Conservation (phyloP, 768 basidiomycete species). For the Trametes maxima region DNA sequence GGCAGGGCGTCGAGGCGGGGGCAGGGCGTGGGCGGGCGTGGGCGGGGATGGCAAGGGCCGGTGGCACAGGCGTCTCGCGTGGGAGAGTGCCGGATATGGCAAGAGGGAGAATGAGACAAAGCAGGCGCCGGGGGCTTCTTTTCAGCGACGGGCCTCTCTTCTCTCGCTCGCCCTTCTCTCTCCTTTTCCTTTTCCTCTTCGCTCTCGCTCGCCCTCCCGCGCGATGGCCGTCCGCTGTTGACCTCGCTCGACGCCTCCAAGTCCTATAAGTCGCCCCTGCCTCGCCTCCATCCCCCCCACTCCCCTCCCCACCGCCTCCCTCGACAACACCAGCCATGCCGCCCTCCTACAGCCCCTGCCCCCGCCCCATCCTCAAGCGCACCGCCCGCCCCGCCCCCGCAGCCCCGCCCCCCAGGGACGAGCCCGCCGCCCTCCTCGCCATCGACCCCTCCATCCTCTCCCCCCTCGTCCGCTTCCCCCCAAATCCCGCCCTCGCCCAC, state of each 20-base stretch:
- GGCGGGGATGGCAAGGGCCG: not conserved
- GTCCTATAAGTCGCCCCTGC: not conserved
- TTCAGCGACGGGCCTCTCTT: conserved; percentile 3
- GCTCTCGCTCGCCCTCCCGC: not conserved
- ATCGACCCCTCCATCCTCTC: conserved; percentile 53
- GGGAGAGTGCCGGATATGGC: conserved; percentile 7
- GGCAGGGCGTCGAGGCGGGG: not conserved
- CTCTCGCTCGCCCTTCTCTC: conserved; percentile 6
- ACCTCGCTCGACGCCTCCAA: not conserved
- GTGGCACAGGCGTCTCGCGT: conserved; percentile 1
- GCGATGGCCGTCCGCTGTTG: conserved; percentile 1
- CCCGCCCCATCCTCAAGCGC: conserved; percentile 64
- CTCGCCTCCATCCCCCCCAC: not conserved
- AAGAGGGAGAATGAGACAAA: conserved; percentile 10
- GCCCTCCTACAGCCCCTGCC: conserved; percentile 34
- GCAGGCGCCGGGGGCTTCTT: conserved; percentile 9
- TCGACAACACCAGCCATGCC: conserved; percentile 23
- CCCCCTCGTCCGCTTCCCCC: conserved; percentile 54
- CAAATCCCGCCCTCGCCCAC: conserved; percentile 38
- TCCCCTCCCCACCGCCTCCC: not conserved
- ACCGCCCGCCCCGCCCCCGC: conserved; percentile 31
- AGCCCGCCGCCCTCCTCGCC: conserved; percentile 43
- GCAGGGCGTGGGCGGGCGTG: not conserved
- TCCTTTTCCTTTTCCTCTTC: not conserved
- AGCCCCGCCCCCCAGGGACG: conserved; percentile 27